Evolutionary conservation across 1,139 yeast genomes (phyloP).

Genomic region (Candida anutae): DNA sequence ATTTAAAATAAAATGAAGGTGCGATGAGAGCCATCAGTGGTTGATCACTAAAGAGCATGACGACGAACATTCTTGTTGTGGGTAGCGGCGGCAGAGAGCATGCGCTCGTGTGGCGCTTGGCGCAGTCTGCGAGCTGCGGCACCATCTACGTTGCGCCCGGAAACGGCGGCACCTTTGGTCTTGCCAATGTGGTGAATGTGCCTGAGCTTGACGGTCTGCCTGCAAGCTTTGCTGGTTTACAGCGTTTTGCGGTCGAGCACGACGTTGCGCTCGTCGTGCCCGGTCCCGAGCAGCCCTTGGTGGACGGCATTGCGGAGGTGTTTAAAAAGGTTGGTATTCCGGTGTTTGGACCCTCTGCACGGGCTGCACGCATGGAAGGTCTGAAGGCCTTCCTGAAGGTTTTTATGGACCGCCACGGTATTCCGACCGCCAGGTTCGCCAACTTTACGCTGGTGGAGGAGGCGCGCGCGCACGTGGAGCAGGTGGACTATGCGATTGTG

Average conservation of each 20-base stretch:
- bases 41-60: too few species aligned
- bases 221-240: constrained; percentile 52
- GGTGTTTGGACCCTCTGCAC: constrained; percentile 88
- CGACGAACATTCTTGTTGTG: constrained; percentile 65
- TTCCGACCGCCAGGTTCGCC: constrained; percentile 88
- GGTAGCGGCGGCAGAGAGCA: constrained; percentile 99
- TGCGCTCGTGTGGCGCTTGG: constrained; percentile 87
- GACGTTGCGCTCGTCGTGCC: constrained; percentile 76
- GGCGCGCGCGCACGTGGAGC: constrained; percentile 64
- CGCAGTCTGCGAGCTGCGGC: constrained; percentile 66
- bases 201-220: constrained; percentile 55
- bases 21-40: too few species aligned
- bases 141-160: constrained; percentile 92
- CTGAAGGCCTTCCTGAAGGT: constrained; percentile 92
- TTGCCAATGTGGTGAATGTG: constrained; percentile 51
- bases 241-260: constrained; percentile 63
- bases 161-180: constrained; percentile 78
- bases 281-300: constrained; percentile 99
- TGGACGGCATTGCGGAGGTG: constrained; percentile 75
- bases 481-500: constrained; percentile 70
- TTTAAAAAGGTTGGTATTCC: constrained; percentile 82
- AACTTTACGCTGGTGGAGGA: constrained; percentile 71
- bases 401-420: constrained; percentile 84
- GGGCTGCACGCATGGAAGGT: constrained; percentile 95
- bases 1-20: too few species aligned